Percentiles rank a stretch among this genome's conserved stretches.
phyloP scores from a whole-genome alignment of 768 basidiomycete genomes.

The Cubamyces sp. region DNA sequence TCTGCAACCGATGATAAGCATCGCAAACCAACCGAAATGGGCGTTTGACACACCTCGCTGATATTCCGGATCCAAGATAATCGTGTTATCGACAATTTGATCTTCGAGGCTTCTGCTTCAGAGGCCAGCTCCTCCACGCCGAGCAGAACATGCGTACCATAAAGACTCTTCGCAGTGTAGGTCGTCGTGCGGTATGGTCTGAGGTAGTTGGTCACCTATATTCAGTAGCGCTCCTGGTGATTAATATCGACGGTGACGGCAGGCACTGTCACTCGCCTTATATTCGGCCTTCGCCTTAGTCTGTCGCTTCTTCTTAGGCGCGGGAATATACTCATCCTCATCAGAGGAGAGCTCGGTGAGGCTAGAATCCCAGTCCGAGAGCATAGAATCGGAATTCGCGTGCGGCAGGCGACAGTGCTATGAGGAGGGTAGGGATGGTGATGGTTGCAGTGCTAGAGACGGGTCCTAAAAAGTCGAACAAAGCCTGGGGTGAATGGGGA shows the following conservation, averaged over 20 bases:
- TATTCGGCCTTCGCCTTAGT: slow-evolving; percentile 37
- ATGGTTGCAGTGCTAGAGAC: neutral
- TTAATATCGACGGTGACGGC: slow-evolving; percentile 22
- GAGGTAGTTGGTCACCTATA: slow-evolving; percentile 38
- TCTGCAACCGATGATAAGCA: slow-evolving; percentile 39
- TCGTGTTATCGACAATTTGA: slow-evolving; percentile 47
- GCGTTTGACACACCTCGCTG: slow-evolving; percentile 52
- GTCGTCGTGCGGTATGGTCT: slow-evolving; percentile 43
- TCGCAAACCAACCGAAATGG: neutral
- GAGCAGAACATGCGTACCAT: slow-evolving; percentile 39
- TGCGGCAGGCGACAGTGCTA: neutral
- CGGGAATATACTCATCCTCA: slow-evolving; percentile 41
- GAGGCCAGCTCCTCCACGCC: neutral
- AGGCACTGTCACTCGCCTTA: slow-evolving; percentile 21
- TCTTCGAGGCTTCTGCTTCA: slow-evolving; percentile 38
- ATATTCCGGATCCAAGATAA: slow-evolving; percentile 68
- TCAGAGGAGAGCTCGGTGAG: slow-evolving; percentile 50
- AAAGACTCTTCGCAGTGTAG: slow-evolving; percentile 48
- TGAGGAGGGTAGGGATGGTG: neutral
- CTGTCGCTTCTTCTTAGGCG: slow-evolving; percentile 29
- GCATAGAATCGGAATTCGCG: slow-evolving; percentile 3
- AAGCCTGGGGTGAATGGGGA: too few relatives aligned
- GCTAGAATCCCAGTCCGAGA: slow-evolving; percentile 49
- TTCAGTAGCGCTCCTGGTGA: too few relatives aligned
- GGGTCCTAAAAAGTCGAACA: neutral